Evolutionary conservation across 495 filamentous ascomycete species (phyloP), one percentile per base, ranked within the genome.

Genomic region (Daldinia grandis): DNA sequence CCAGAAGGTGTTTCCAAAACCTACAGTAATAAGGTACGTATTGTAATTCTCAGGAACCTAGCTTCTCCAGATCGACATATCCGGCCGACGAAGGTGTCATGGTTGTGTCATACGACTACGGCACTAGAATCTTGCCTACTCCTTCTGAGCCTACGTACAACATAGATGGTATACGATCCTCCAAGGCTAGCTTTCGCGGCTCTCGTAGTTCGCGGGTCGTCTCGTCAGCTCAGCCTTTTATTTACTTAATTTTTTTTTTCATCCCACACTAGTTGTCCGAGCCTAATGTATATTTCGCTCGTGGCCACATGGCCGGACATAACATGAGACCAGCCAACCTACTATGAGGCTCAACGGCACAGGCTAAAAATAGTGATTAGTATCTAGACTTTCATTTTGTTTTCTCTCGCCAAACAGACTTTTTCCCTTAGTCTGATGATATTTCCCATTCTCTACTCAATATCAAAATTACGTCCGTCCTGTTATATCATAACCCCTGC

Each of bases 31-130:
- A 57, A 38, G 54, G 40, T 67, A 66, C 68, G 40, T 67, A 66
- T 68, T 67, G 58, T 72, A 49, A 28, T 58, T 55, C 62, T 71
- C 57, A 62, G 62, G 62, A 55, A 71, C 74, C 67, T 68, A 66
- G 58, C 74, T 72, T 69, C 74, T 76, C 74, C 66, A 76, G 74
- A 76, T 76, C 74, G 69, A 76, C 69, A 40, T 73, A 73, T 75
- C 74, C 74, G 68, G 66, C 37, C 68, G 58, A 71, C 68, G 33
- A 74, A 64, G 58, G 74, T 72, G 66, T 76, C 66, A 64, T 68
- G 72, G 66, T 64, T 67, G 68, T 75, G 69, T 76, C 74, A 69
- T 76, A 73, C 66, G 68, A 68, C 58, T 54, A 56, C 69, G 49
- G 63, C 50, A 64, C 60, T 47, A 55, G 60, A 64, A 56, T 73